A percentile compares a stretch with the other conserved stretches of the same genome.
Conservation (phyloP, 2,329 filamentous ascomycete genomes). For the Penicillium sp. region DNA sequence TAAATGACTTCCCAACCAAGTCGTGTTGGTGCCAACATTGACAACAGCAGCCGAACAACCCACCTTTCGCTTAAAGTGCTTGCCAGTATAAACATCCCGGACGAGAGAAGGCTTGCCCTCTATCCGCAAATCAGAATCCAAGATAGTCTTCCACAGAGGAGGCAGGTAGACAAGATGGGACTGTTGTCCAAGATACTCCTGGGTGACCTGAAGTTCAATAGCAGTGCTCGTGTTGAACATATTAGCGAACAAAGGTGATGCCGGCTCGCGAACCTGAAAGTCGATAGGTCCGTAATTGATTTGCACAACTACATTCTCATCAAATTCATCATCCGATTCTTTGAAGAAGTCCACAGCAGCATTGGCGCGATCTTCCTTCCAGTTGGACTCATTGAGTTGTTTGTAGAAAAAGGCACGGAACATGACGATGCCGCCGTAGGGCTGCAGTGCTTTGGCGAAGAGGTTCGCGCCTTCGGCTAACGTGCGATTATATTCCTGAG, state of each 20-base stretch:
- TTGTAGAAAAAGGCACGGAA: constrained; percentile 77
- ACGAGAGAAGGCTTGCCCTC: constrained; percentile 63
- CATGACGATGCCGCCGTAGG: constrained; percentile 65
- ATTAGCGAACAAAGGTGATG: constrained; percentile 67
- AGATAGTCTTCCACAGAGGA: constrained; percentile 70
- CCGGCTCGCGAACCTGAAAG: constrained; percentile 73
- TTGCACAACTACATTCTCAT: constrained; percentile 73
- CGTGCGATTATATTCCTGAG: constrained; percentile 72
- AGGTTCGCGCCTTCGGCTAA: constrained; percentile 72
- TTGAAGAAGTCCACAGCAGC: constrained; percentile 72
- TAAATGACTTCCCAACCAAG: constrained; percentile 72
- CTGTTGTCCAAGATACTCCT: constrained; percentile 76
- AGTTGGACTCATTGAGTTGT: constrained; percentile 62
- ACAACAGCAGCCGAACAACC: constrained; percentile 71
- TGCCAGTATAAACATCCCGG: constrained; percentile 65
- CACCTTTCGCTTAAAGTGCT: constrained; percentile 62
- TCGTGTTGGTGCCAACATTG: constrained; percentile 69
- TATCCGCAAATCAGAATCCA: constrained; percentile 70
- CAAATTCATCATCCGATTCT: constrained; percentile 68
- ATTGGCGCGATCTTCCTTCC: constrained; percentile 72
- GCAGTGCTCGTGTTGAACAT: constrained; percentile 33
- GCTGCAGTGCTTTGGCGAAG: constrained; percentile 65
- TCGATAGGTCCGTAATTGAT: constrained; percentile 78
- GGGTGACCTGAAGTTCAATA: constrained; percentile 69
- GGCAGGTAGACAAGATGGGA: constrained; percentile 71